phyloP scores from a whole-genome alignment of 2,329 filamentous ascomycete genomes.

The Chaetoscypha palmicola region DNA sequence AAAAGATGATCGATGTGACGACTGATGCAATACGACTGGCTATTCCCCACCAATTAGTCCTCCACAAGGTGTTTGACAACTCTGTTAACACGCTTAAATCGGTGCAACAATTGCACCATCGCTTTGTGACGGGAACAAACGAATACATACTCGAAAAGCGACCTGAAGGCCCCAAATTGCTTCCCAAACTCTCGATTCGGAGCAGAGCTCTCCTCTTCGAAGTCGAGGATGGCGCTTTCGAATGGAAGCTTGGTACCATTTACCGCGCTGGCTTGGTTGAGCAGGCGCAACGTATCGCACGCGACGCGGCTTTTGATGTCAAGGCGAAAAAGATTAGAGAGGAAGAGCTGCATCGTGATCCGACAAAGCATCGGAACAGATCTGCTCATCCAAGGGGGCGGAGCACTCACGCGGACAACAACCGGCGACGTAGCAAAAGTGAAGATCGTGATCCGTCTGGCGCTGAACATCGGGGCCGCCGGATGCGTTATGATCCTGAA shows the following conservation, averaged over 20 bases:
- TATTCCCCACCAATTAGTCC: constrained; percentile 83
- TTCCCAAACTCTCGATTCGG: constrained; percentile 79
- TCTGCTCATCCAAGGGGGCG: constrained; percentile 36
- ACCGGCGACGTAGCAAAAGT: constrained; percentile 28
- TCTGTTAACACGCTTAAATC: constrained; percentile 82
- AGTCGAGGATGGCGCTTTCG: constrained; percentile 90
- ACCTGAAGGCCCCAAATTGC: constrained; percentile 76
- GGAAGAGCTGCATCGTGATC: constrained; percentile 52
- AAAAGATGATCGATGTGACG: constrained; percentile 76
- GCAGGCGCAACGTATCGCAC: constrained; percentile 80
- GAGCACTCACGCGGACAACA: constrained; percentile 22
- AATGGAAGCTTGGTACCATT: constrained; percentile 94
- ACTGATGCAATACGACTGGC: constrained; percentile 81
- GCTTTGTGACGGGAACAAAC: constrained; percentile 79
- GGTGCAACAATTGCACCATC: constrained; percentile 82
- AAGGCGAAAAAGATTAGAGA: constrained; percentile 82
- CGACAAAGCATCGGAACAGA: constrained; percentile 46
- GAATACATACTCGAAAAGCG: constrained; percentile 83
- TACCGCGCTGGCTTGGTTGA: constrained; percentile 85
- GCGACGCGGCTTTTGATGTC: constrained; percentile 81
- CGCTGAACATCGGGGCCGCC: constrained; percentile 33
- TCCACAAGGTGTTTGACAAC: constrained; percentile 92
- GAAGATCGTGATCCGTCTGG: constrained; percentile 30
- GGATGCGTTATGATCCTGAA: constrained; percentile 73
- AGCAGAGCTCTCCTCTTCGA: constrained; percentile 82